Percentiles rank a stretch among this genome's conserved stretches.
phyloP scores from a whole-genome alignment of 371 early-diverging fungal genomes.

The Syncephalastrum contaminatum region DNA sequence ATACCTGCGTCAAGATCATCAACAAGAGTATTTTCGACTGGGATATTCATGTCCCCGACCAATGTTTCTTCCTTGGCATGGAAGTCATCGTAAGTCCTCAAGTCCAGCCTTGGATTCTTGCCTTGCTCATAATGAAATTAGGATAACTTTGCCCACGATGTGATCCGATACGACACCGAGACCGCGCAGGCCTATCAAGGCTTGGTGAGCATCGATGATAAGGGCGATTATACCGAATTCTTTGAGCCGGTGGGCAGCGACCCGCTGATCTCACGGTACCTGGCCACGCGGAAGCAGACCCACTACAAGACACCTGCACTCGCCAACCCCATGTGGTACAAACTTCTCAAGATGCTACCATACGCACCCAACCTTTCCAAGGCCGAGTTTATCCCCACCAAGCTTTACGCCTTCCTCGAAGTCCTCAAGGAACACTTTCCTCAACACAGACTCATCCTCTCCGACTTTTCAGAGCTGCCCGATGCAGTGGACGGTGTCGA shows the following conservation, averaged over 20 bases:
- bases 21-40: slow-evolving; percentile 93
- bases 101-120: background rate
- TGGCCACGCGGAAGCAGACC: slow-evolving; percentile 56
- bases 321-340: slow-evolving; percentile 44
- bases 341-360: slow-evolving; percentile 65
- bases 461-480: slow-evolving; percentile 85
- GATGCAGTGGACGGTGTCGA: slow-evolving; percentile 80
- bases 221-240: slow-evolving; percentile 82
- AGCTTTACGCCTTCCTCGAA: slow-evolving; percentile 73
- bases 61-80: slow-evolving; percentile 92
- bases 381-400: slow-evolving; percentile 93
- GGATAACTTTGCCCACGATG: slow-evolving; percentile 96
- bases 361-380: slow-evolving; percentile 82
- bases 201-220: slow-evolving; percentile 76
- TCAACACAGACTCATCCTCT: slow-evolving; percentile 81
- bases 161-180: slow-evolving; percentile 80
- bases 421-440: slow-evolving; percentile 80
- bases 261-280: slow-evolving; percentile 69
- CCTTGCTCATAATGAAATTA: slow-evolving; percentile 14
- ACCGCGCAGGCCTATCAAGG: slow-evolving; percentile 78
- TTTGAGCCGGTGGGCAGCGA: slow-evolving; percentile 80
- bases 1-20: slow-evolving; percentile 70
- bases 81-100: slow-evolving; percentile 78
- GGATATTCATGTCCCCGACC: slow-evolving; percentile 66
- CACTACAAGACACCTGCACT: slow-evolving; percentile 67